A percentile compares a stretch with the other conserved stretches of the same genome.
Conservation (phyloP, 2,329 filamentous ascomycete species). For the Curvularia sp. region DNA sequence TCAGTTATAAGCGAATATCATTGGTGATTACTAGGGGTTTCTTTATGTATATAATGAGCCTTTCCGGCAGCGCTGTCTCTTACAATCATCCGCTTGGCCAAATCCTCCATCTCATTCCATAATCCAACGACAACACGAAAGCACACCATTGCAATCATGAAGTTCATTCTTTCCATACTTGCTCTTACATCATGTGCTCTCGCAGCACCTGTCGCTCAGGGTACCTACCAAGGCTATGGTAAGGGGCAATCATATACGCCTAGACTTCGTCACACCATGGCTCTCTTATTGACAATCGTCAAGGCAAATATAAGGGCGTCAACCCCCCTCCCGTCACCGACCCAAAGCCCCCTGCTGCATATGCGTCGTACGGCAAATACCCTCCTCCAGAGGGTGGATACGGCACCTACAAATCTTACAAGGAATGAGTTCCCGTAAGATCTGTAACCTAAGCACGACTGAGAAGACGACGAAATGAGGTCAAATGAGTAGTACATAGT, state of each 20-base stretch:
- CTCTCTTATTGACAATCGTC: not conserved
- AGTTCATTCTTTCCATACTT: slow-evolving; percentile 29
- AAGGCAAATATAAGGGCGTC: not conserved
- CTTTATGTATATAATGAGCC: not conserved
- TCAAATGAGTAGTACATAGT: not conserved
- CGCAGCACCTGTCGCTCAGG: slow-evolving; percentile 31
- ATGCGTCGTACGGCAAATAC: not conserved
- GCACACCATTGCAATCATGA: slow-evolving; percentile 20
- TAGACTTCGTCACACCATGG: not conserved
- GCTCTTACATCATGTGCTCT: slow-evolving; percentile 30
- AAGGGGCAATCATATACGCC: not conserved
- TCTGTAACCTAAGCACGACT: not conserved
- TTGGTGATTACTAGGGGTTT: not conserved
- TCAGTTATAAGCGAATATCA: not conserved
- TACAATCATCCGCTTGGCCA: not conserved
- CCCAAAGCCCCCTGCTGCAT: not conserved
- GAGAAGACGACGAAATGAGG: not conserved
- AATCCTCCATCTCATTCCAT: not conserved
- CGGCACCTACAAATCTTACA: not conserved
- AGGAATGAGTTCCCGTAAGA: not conserved
- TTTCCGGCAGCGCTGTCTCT: not conserved
- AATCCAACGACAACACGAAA: not conserved
- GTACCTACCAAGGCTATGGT: slow-evolving; percentile 27
- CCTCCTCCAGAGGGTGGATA: slow-evolving; percentile 2
- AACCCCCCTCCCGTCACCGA: not conserved